Evolutionary conservation across 441 rosid species (phyloP).

Genomic region (Pelargonium hybrid): DNA sequence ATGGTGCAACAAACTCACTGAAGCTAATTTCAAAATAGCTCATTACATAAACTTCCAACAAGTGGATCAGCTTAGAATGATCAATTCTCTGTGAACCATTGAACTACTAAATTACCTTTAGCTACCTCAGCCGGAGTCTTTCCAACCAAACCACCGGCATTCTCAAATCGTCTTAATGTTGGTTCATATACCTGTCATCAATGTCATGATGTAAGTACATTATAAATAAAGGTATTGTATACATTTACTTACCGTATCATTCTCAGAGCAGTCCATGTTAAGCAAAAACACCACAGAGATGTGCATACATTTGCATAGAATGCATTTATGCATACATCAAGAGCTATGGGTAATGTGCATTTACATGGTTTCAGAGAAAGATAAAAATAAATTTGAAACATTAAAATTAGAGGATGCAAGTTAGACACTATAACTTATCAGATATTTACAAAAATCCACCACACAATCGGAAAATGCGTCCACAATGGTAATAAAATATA

Average conservation of each 20-base stretch:
- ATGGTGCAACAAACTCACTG: background rate
- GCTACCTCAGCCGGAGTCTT: slow-evolving; percentile 70
- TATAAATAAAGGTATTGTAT: background rate
- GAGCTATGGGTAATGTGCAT: background rate
- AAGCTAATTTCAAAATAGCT: background rate
- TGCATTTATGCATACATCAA: background rate
- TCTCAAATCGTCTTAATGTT: slow-evolving; percentile 52
- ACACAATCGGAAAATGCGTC: background rate
- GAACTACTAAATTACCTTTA: slow-evolving; percentile 42
- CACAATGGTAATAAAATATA: background rate
- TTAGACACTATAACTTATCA: background rate
- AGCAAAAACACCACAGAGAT: background rate
- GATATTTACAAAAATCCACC: background rate
- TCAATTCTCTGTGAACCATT: background rate
- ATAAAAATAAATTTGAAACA: background rate
- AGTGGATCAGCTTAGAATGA: background rate
- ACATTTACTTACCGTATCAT: background rate
- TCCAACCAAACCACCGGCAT: slow-evolving; percentile 66
- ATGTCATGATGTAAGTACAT: slow-evolving; percentile 17
- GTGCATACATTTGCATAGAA: background rate
- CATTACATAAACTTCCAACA: background rate
- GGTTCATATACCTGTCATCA: slow-evolving; percentile 76
- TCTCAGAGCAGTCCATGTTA: background rate
- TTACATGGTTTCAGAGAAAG: background rate
- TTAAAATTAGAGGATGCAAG: background rate